A percentile compares a stretch with the other conserved stretches of the same genome.
Evolutionary conservation across 768 basidiomycete genomes (phyloP).

Genomic region (Boletus rubroflammeus): DNA sequence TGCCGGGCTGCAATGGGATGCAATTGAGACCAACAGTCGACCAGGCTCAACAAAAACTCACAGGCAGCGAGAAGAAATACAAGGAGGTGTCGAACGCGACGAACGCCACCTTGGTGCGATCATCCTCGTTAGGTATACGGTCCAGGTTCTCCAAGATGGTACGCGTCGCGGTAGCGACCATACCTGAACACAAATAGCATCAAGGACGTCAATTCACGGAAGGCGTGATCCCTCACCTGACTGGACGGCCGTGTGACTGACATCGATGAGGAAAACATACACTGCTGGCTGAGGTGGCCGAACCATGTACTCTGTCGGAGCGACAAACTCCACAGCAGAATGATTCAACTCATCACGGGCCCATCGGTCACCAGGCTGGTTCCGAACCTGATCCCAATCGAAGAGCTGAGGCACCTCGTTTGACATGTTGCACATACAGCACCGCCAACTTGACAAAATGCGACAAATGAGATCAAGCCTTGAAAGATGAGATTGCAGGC

Average conservation of each 20-base stretch:
- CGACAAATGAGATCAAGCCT: not conserved
- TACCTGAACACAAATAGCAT: constrained; percentile 48
- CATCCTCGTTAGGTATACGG: constrained; percentile 91
- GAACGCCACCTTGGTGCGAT: constrained; percentile 87
- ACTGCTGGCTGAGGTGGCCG: constrained; percentile 97
- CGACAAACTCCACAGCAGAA: constrained; percentile 93
- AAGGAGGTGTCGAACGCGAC: constrained; percentile 89
- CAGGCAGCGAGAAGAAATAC: constrained; percentile 95
- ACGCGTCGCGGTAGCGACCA: constrained; percentile 97
- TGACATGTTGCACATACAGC: constrained; percentile 97
- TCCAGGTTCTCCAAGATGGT: constrained; percentile 95
- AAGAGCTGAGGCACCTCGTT: constrained; percentile 98
- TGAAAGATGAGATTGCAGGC: not conserved
- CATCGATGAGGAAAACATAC: constrained; percentile 96
- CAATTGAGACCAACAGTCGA: not conserved
- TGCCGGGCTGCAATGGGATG: constrained; percentile 47
- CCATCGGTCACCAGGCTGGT: constrained; percentile 96
- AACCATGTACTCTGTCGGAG: constrained; percentile 99
- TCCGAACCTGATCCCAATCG: constrained; percentile 94
- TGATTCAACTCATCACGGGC: constrained; percentile 89
- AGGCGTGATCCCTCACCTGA: constrained; percentile 53
- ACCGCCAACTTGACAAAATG: constrained; percentile 72
- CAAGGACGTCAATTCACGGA: not conserved
- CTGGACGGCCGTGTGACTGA: constrained; percentile 88
- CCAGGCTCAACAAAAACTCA: constrained; percentile 13